Conservation (phyloP, 495 filamentous ascomycete genomes). For the Penicillium goetzii region DNA sequence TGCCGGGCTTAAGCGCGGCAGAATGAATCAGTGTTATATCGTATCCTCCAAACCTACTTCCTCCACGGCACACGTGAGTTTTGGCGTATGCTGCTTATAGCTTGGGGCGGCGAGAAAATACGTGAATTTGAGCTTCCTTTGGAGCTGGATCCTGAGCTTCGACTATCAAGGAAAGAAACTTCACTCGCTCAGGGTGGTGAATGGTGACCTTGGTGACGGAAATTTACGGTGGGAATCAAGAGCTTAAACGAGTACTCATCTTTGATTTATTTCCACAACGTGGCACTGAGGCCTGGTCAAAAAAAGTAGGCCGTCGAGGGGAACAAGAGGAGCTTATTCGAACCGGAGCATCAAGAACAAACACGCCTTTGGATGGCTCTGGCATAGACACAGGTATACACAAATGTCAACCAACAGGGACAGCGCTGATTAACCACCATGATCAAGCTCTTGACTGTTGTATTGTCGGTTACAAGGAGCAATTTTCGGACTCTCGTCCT, state of each 20-base stretch:
- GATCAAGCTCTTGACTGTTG: constrained; percentile 1
- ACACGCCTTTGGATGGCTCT: neutral
- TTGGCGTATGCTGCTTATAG: neutral
- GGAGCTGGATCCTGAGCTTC: neutral
- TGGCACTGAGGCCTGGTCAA: neutral
- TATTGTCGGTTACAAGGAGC: neutral
- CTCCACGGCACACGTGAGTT: neutral
- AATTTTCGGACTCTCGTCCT: no score
- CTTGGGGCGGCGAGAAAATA: neutral
- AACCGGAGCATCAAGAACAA: neutral
- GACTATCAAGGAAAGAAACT: neutral
- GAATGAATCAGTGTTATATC: no score
- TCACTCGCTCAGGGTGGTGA: neutral
- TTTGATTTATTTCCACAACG: neutral
- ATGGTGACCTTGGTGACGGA: neutral
- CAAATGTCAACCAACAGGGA: neutral
- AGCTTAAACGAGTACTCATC: neutral
- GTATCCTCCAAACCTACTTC: neutral
- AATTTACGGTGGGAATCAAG: neutral
- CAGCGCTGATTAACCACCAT: neutral
- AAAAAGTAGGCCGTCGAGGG: neutral
- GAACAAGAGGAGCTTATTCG: neutral
- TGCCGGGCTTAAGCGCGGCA: neutral
- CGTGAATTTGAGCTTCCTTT: neutral
- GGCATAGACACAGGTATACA: neutral